Percentiles rank a stretch among this genome's conserved stretches.
phyloP scores from a whole-genome alignment of 2,329 filamentous ascomycete genomes.

The Penicillium concentricum region DNA sequence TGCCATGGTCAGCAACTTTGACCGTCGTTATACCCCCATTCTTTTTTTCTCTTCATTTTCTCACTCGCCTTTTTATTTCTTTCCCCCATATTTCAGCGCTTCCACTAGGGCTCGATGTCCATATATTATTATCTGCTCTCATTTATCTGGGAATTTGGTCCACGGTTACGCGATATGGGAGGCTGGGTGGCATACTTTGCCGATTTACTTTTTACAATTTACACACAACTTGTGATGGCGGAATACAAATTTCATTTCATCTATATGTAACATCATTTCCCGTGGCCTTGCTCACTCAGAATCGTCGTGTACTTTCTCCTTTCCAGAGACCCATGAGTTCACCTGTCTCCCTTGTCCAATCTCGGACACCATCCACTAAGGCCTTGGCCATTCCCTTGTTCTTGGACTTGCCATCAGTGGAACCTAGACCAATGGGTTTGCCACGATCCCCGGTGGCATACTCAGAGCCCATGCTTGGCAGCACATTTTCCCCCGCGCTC shows the following conservation, averaged over 20 bases:
- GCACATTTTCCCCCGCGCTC: conserved; percentile 89
- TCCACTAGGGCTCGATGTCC: conserved; percentile 9
- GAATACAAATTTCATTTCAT: not conserved
- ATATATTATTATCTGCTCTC: conserved; percentile 1
- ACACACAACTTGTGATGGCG: not conserved
- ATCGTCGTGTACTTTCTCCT: conserved; percentile 54
- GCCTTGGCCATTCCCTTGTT: conserved; percentile 64
- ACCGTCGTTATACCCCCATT: conserved; percentile 19
- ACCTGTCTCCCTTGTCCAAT: conserved; percentile 62
- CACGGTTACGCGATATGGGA: not conserved
- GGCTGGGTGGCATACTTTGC: not conserved
- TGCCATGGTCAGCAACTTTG: conserved; percentile 6
- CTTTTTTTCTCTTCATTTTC: conserved; percentile 7
- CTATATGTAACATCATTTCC: conserved; percentile 8
- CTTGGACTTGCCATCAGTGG: conserved; percentile 43
- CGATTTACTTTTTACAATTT: not conserved
- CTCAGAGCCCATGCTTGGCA: conserved; percentile 86
- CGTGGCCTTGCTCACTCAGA: conserved; percentile 25
- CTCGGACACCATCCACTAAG: conserved; percentile 57
- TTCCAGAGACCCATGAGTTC: conserved; percentile 63
- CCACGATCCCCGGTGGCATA: conserved; percentile 57
- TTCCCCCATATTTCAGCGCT: not conserved
- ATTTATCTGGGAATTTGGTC: conserved; percentile 1
- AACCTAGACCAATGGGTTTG: conserved; percentile 24
- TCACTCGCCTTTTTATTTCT: conserved; percentile 1